Conservation (phyloP, 2,329 filamentous ascomycete species). For the Stemphylium vesicarium region DNA sequence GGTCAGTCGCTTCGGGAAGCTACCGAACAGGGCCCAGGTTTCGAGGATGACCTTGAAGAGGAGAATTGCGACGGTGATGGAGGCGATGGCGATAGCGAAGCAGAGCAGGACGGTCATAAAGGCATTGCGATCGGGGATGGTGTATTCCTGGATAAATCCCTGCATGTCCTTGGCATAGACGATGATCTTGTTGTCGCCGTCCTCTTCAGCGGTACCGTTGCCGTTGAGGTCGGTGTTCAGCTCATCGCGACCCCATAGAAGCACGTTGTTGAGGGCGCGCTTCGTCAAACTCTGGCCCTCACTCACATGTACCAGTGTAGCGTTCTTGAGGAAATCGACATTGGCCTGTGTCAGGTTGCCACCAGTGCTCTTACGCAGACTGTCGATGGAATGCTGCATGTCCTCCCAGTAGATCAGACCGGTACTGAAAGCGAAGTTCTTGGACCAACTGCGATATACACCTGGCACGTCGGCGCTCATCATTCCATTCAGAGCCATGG, state of each 20-base stretch:
- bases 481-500: conserved; percentile 96
- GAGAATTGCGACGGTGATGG: conserved; percentile 83
- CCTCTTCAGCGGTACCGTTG: conserved; percentile 49
- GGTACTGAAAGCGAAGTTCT: conserved; percentile 92
- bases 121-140: conserved; percentile 85
- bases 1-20: conserved; percentile 77
- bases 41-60: conserved; percentile 92
- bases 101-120: conserved; percentile 95
- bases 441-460: conserved; percentile 86
- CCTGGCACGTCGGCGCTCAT: conserved; percentile 85
- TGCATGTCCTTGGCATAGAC: conserved; percentile 75
- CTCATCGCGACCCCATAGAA: conserved; percentile 63
- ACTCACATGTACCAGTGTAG: conserved; percentile 74
- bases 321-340: conserved; percentile 74
- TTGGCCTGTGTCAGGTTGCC: conserved; percentile 85
- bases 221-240: conserved; percentile 37
- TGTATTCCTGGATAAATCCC: conserved; percentile 81
- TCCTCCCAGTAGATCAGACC: conserved; percentile 82
- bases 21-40: conserved; percentile 86
- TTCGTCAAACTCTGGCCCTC: conserved; percentile 63
- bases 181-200: conserved; percentile 54
- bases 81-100: conserved; percentile 84
- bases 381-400: conserved; percentile 83
- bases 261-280: conserved; percentile 54
- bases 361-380: conserved; percentile 79